These are phyloP conservation scores for Aspergillus taichungensis DNA, from an alignment of 495 filamentous ascomycete species.

Conservation along the genomic window DNA sequence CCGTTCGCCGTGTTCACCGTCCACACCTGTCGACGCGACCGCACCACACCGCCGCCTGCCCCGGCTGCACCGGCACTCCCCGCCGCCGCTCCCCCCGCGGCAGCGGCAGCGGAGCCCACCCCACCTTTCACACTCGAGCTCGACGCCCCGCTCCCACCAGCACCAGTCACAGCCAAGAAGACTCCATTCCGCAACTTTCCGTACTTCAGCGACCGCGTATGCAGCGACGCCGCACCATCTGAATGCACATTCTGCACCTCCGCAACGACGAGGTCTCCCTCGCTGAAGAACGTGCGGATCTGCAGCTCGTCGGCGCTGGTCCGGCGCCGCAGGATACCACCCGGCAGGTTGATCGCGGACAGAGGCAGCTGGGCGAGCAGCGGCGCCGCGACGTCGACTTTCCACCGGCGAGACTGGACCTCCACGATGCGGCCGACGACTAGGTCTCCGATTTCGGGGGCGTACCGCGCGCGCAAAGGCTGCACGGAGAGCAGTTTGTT, in stretches of 20 bases:
- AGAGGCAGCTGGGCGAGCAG: conserved; percentile 77
- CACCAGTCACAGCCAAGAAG: conserved; percentile 72
- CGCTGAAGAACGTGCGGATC: conserved; percentile 84
- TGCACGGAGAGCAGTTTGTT: conserved; percentile 92
- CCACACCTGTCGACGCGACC: conserved; percentile 78
- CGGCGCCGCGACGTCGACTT: conserved; percentile 80
- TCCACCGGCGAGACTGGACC: conserved; percentile 85
- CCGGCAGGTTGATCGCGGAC: conserved; percentile 85
- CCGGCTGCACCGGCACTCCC: conserved; percentile 10
- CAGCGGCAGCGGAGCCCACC: conserved; percentile 13
- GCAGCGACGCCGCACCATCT: conserved; percentile 76
- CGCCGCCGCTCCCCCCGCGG: conserved; percentile 12
- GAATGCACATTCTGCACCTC: conserved; percentile 79
- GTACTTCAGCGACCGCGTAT: conserved; percentile 84
- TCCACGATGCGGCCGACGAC: conserved; percentile 90
- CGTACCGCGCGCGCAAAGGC: conserved; percentile 87
- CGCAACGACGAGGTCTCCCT: conserved; percentile 82
- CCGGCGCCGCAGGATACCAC: conserved; percentile 81
- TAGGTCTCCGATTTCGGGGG: conserved; percentile 89
- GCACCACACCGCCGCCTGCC: conserved; percentile 55
- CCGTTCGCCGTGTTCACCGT: conserved; percentile 58
- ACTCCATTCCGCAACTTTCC: conserved; percentile 90
- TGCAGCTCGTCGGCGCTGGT: conserved; percentile 93
- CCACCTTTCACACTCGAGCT: conserved; percentile 26
- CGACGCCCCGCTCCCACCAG: conserved; percentile 57